Conservation (phyloP, 331 rosid genomes). For the Dryas integrifolia region DNA sequence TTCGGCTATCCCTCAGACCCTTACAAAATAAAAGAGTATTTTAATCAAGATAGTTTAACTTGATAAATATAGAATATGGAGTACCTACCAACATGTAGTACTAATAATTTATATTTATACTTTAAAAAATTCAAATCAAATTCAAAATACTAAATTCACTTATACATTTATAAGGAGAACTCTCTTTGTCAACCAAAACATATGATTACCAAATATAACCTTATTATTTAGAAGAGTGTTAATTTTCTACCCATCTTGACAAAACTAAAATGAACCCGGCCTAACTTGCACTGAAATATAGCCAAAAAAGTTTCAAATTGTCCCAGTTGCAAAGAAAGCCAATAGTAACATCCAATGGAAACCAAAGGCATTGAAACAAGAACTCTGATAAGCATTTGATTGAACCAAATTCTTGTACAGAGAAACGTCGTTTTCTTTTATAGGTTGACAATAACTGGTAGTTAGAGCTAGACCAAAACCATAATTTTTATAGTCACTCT, state of each 20-base stretch:
- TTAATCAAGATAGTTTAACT: not conserved
- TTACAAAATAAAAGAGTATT: not conserved
- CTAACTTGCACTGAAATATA: conserved; percentile 1
- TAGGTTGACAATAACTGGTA: not conserved
- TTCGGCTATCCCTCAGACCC: not conserved
- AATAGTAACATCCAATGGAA: not conserved
- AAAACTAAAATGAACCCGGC: not conserved
- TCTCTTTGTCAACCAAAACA: no score
- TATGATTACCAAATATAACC: no score
- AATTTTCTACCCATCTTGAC: not conserved
- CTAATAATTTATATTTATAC: not conserved
- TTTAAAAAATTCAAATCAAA: no score
- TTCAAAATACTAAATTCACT: no score
- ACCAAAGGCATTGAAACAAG: not conserved
- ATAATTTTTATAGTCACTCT: no score
- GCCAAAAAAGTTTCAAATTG: not conserved
- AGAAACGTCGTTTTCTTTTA: not conserved
- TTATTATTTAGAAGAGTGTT: no score
- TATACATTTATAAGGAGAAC: no score
- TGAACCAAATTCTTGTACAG: not conserved
- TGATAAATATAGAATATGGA: not conserved
- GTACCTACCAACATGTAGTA: not conserved
- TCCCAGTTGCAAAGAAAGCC: not conserved
- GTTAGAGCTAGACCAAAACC: not conserved
- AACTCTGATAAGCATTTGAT: not conserved